Evolutionary conservation across 2,329 filamentous ascomycete genomes (phyloP).

Genomic region (Hyphodiscus sp.): DNA sequence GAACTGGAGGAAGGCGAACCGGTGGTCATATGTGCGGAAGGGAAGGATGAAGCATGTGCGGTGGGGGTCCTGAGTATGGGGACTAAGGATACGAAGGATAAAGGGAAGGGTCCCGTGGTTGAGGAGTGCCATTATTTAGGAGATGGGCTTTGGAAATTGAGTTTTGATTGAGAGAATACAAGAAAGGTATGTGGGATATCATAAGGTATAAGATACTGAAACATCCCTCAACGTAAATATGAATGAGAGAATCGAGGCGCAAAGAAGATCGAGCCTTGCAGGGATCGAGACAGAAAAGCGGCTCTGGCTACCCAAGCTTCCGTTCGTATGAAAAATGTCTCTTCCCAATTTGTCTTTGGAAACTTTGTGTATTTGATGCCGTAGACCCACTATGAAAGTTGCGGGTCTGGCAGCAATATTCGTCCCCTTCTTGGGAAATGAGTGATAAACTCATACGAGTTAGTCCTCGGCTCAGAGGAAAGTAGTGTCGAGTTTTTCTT

Average conservation of each 20-base stretch:
- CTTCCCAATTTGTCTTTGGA: no score
- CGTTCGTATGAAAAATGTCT: no score
- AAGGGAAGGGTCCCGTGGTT: constrained; percentile 89
- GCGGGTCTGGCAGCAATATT: no score
- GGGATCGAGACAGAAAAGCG: no score
- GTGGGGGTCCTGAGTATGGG: constrained; percentile 78
- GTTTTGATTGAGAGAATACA: constrained; percentile 22
- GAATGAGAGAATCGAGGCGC: neutral
- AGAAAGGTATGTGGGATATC: neutral
- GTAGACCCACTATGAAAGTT: no score
- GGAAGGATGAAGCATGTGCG: constrained; percentile 85
- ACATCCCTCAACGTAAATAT: neutral
- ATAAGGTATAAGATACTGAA: neutral
- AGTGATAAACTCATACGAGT: no score
- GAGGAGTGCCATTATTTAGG: constrained; percentile 92
- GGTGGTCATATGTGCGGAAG: constrained; percentile 86
- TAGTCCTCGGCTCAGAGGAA: no score
- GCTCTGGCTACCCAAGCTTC: no score
- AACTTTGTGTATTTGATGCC: no score
- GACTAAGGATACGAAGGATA: constrained; percentile 86
- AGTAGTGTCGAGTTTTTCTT: no score
- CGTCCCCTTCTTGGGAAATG: no score
- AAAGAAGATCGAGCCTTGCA: no score
- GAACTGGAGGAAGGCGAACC: constrained; percentile 76
- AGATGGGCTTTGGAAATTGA: constrained; percentile 76